Evolutionary conservation across 805 yeast genomes (phyloP).

Genomic region (Scheffersomyces ergatensis): DNA sequence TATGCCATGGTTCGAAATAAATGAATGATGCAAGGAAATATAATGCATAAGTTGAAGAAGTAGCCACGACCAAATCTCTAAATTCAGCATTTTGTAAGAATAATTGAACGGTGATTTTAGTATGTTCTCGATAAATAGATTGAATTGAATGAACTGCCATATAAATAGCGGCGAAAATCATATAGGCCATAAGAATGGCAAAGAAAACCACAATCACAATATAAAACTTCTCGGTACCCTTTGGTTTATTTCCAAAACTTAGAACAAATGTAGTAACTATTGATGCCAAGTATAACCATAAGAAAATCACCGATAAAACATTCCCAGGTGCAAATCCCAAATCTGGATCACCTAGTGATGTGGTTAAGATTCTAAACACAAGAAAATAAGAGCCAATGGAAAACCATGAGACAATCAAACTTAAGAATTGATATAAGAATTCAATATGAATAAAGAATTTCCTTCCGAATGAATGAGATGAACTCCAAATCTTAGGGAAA

Average conservation of each 20-base stretch:
- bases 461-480: constrained; percentile 51
- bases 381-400: constrained; percentile 61
- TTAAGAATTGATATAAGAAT: constrained; percentile 52
- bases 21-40: constrained; percentile 58
- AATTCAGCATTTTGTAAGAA: constrained; percentile 46
- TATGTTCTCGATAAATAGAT: constrained; percentile 27
- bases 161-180: constrained; percentile 56
- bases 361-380: constrained; percentile 62
- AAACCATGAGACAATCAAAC: constrained; percentile 60
- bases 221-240: constrained; percentile 57
- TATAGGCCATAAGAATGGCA: constrained; percentile 59
- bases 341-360: constrained; percentile 39
- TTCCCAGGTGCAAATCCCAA: constrained; percentile 46
- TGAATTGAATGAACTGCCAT: constrained; percentile 54
- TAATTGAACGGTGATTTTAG: constrained; percentile 42
- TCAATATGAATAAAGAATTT: constrained; percentile 53
- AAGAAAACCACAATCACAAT: constrained; percentile 52
- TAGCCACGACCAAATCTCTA: constrained; percentile 54
- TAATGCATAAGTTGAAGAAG: constrained; percentile 59
- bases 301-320: constrained; percentile 48
- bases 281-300: constrained; percentile 56
- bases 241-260: constrained; percentile 64
- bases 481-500: constrained; percentile 53
- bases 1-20: constrained; percentile 67
- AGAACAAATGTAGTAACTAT: constrained; percentile 58